Conservation (phyloP, 1,284 basidiomycete genomes). For the Cryptococcus deneoformans region DNA sequence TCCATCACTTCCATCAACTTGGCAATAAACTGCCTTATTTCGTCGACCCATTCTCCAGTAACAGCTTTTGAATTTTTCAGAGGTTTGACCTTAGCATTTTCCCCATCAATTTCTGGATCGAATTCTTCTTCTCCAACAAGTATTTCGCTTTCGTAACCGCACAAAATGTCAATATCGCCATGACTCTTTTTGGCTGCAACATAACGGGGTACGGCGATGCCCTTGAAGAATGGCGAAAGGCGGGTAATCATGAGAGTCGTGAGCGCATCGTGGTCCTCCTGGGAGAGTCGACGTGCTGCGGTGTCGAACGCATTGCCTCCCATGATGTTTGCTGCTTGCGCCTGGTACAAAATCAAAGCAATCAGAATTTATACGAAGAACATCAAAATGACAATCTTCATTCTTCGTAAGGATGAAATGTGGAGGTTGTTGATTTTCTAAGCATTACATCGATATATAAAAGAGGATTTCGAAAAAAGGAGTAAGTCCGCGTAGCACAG, state of each 20-base stretch:
- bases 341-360: too few species aligned
- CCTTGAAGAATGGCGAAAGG: constrained; percentile 9
- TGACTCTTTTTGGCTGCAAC: constrained; percentile 25
- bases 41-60: constrained; percentile 5
- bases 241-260: constrained; percentile 1
- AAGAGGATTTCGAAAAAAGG: not conserved
- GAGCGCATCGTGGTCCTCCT: constrained; percentile 16
- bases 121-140: constrained; percentile 9
- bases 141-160: constrained; percentile 15
- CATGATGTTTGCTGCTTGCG: constrained; percentile 14
- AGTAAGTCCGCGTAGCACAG: constrained; percentile 4
- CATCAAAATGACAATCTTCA: too few species aligned
- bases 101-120: not conserved
- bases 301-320: constrained; percentile 34
- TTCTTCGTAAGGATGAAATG: too few species aligned
- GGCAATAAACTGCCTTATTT: constrained; percentile 16
- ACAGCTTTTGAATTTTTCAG: not conserved
- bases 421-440: not conserved
- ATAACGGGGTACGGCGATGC: constrained; percentile 8
- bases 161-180: constrained; percentile 40
- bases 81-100: not conserved
- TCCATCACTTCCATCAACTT: constrained; percentile 5
- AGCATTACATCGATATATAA: not conserved
- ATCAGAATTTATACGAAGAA: too few species aligned
- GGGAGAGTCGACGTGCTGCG: constrained; percentile 22